Evolutionary conservation across 371 early-diverging fungal genomes (phyloP).

Genomic region (Conidiobolus incongruus): DNA sequence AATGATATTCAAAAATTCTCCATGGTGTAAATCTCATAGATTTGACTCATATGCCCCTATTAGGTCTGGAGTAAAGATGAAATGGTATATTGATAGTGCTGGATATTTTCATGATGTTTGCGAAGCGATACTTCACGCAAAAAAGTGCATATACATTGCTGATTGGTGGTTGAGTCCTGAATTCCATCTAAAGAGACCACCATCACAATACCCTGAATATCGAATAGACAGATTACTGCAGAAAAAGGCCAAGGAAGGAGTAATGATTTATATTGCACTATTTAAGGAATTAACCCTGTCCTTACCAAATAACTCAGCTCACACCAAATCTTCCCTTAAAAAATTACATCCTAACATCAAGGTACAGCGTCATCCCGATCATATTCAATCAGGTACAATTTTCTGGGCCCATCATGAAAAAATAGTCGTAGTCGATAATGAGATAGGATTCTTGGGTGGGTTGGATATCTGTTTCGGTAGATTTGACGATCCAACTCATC

Average conservation of each 20-base stretch:
- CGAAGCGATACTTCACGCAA: conserved; percentile 53
- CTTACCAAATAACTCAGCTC: conserved; percentile 54
- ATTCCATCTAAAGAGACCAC: conserved; percentile 58
- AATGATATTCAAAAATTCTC: conserved; percentile 29
- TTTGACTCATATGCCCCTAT: conserved; percentile 65
- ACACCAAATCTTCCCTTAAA: conserved; percentile 60
- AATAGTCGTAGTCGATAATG: conserved; percentile 62
- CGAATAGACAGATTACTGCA: conserved; percentile 67
- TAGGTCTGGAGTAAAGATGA: conserved; percentile 32
- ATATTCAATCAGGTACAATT: conserved; percentile 34
- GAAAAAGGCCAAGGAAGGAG: conserved; percentile 67
- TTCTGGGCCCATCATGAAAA: conserved; percentile 65
- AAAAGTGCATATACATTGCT: conserved; percentile 53
- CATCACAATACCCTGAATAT: conserved; percentile 43
- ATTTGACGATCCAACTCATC: conserved; percentile 65
- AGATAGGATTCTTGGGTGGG: conserved; percentile 74
- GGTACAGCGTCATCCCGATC: conserved; percentile 74
- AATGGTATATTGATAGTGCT: conserved; percentile 62
- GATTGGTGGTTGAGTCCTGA: conserved; percentile 89
- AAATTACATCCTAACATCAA: conserved; percentile 57
- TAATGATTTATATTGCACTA: conserved; percentile 70
- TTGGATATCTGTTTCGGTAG: conserved; percentile 80
- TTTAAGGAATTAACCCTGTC: conserved; percentile 78
- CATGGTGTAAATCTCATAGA: conserved; percentile 43
- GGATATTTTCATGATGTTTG: conserved; percentile 64